Evolutionary conservation across 2,329 filamentous ascomycete species (phyloP).

Genomic region (Knoxdaviesia capensis): DNA sequence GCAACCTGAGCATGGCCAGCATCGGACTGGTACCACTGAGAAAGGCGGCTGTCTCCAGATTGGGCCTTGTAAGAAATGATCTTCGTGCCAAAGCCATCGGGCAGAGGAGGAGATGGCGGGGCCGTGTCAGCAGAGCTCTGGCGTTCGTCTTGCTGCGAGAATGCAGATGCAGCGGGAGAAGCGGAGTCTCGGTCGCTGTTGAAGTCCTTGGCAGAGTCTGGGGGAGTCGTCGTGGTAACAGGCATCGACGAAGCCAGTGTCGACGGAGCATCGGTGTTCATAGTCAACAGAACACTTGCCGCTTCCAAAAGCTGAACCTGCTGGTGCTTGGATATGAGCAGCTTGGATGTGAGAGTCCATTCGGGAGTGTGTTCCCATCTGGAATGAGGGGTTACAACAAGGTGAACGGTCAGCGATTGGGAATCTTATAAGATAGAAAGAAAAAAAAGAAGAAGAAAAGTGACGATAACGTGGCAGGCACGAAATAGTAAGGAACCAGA

Average conservation of each 20-base stretch:
- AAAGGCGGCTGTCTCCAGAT: constrained; percentile 15
- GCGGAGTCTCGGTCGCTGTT: constrained; percentile 65
- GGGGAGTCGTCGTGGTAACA: constrained; percentile 32
- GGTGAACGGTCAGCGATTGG: no score
- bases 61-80: constrained; percentile 23
- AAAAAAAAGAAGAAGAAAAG: constrained; percentile 12
- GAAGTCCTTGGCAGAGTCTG: constrained; percentile 45
- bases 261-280: constrained; percentile 37
- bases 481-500: no score
- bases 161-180: constrained; percentile 64
- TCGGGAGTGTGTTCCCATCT: constrained; percentile 99
- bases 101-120: constrained; percentile 54
- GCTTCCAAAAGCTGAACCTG: constrained; percentile 95
- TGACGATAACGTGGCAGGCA: no score
- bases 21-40: constrained; percentile 61
- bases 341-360: constrained; percentile 92
- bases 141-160: constrained; percentile 57
- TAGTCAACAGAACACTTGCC: constrained; percentile 83
- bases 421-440: constrained; percentile 8
- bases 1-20: not conserved
- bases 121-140: constrained; percentile 83
- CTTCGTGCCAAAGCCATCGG: constrained; percentile 36
- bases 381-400: constrained; percentile 8
- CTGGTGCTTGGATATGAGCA: constrained; percentile 98
- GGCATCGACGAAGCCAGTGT: constrained; percentile 16